phyloP scores from a whole-genome alignment of 2,329 filamentous ascomycete species.

The Monosporascus ibericus region DNA sequence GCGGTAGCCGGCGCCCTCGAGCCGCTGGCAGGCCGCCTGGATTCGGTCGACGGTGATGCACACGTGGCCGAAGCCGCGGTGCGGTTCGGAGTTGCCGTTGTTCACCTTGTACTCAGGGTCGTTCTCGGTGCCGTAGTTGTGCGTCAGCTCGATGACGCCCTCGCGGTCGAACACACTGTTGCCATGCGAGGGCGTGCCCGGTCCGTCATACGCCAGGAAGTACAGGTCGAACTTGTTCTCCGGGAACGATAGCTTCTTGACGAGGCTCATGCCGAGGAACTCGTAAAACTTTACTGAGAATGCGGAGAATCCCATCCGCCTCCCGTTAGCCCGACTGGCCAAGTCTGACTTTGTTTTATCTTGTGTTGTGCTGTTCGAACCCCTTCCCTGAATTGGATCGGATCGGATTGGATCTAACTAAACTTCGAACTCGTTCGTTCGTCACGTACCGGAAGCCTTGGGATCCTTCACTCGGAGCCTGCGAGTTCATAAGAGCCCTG shows the following conservation, averaged over 20 bases:
- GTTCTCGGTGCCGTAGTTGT: conserved; percentile 82
- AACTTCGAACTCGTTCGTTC: no score
- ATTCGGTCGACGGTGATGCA: conserved; percentile 80
- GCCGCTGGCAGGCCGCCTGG: conserved; percentile 79
- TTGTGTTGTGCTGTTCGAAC: no score
- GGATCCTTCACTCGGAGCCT: conserved; percentile 96
- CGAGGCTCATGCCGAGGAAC: conserved; percentile 77
- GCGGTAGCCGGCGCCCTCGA: conserved; percentile 83
- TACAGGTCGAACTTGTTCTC: conserved; percentile 93
- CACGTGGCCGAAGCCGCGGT: conserved; percentile 79
- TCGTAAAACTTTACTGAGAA: conserved; percentile 80
- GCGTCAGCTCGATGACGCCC: conserved; percentile 80
- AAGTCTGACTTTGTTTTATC: no score
- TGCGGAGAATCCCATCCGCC: conserved; percentile 1
- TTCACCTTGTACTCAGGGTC: conserved; percentile 74
- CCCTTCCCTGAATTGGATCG: no score
- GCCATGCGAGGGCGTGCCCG: conserved; percentile 66
- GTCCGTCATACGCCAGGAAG: conserved; percentile 84
- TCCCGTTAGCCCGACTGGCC: neutral
- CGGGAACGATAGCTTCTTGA: conserved; percentile 75
- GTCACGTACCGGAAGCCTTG: conserved; percentile 57
- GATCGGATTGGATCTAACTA: no score
- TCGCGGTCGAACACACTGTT: conserved; percentile 74
- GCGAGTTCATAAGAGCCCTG: neutral
- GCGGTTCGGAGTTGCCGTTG: conserved; percentile 87